Evolutionary conservation across 352 stramenopile species (phyloP), one percentile per base, ranked within the genome.

Genomic region (Blastocystis sp.): DNA sequence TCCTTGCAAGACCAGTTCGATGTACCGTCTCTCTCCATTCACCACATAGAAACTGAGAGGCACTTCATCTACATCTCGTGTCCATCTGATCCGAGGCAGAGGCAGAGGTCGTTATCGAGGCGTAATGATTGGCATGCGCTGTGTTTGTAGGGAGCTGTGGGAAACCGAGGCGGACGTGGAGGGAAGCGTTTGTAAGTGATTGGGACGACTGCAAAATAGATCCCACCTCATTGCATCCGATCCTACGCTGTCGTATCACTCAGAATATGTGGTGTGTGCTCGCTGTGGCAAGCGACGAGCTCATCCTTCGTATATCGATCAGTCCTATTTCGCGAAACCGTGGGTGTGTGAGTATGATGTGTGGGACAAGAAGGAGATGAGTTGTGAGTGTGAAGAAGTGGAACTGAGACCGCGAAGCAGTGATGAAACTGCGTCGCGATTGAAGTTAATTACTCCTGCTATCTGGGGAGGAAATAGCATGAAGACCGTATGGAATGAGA

Each of bases 401-500:
- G 63, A 73, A 13, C 9, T 53, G 56, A 18, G 73, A 24, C 1
- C 11, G 43, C 18, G 30, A 4, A 53, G 50, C 39, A 30, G 20
- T 34, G 66, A 85, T 13, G 73, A 85, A 55, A 45, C 59, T 24
- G 73, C 50, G 30, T 24, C 41, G 50, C 53, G 45, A 43, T 30
- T 26, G 4, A 85, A 85, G 50, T 26, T 85, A 43, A 62, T 41
- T 18, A 85, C 73, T 34, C 73, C 73, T 18, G 73, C 73, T 7
- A 85, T 85, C 39, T 85, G 73, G 73, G 73, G 73, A 30, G 73
- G 73, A 30, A 53, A 85, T 13, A 85, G 47, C 24, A 85, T 85
- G 50, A 85, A 85, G 56, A 85, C 73, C 7, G 73, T 85, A 24
- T 6, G 0, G 1, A 41, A 37, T 18, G 30, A 6, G 0, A 45